A percentile compares a stretch with the other conserved stretches of the same genome.
phyloP scores from a whole-genome alignment of 2,329 filamentous ascomycete species.

The Gnomoniopsis smithogilvyi region DNA sequence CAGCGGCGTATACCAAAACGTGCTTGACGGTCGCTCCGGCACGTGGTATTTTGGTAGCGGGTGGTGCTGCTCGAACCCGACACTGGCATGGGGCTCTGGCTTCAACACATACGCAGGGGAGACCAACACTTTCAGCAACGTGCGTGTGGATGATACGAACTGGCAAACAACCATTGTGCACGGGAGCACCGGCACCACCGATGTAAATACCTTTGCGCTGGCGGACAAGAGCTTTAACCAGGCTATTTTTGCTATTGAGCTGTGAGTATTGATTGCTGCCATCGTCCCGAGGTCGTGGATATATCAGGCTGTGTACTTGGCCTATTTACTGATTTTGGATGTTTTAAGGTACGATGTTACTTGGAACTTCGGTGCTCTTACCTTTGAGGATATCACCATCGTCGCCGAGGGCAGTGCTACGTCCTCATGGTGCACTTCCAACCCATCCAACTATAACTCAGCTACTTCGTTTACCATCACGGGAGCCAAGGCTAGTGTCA shows the following conservation, averaged over 20 bases:
- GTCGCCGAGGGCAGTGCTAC: slow-evolving; percentile 32
- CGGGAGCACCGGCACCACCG: slow-evolving; percentile 25
- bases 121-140: slow-evolving; percentile 31
- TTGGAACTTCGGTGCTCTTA: slow-evolving; percentile 39
- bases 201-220: slow-evolving; percentile 32
- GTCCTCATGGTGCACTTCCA: slow-evolving; percentile 31
- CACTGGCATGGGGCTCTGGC: slow-evolving; percentile 34
- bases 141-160: slow-evolving; percentile 22
- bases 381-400: slow-evolving; percentile 44
- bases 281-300: not conserved
- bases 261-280: slow-evolving; percentile 23
- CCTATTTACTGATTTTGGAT: not conserved
- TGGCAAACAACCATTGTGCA: slow-evolving; percentile 34
- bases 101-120: slow-evolving; percentile 34
- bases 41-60: slow-evolving; percentile 39
- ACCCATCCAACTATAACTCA: slow-evolving; percentile 35
- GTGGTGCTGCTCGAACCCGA: slow-evolving; percentile 39
- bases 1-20: slow-evolving; percentile 39
- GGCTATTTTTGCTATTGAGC: slow-evolving; percentile 37
- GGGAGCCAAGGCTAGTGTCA: slow-evolving; percentile 30
- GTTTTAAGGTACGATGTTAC: slow-evolving; percentile 26
- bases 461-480: slow-evolving; percentile 33
- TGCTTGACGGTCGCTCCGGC: slow-evolving; percentile 36
- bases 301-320: not conserved
- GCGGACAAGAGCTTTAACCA: slow-evolving; percentile 33